A percentile compares a stretch with the other conserved stretches of the same genome.
These are phyloP conservation scores for Aphanomyces astaci DNA, from an alignment of 352 stramenopile species.

Conservation along the genomic window DNA sequence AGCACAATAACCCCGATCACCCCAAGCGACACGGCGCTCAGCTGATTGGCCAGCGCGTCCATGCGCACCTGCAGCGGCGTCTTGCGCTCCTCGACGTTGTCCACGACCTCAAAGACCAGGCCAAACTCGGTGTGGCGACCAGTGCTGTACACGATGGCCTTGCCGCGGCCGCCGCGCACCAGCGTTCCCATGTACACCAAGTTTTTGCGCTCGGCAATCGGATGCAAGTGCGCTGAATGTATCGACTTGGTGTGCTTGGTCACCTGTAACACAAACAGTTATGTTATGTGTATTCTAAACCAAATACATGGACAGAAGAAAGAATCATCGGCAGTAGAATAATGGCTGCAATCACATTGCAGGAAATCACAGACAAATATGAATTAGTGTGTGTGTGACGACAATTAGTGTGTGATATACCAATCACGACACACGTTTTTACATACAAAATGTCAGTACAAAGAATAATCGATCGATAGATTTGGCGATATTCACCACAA, in stretches of 20 bases:
- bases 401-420: no score
- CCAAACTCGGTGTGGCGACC: constrained; percentile 94
- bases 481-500: no score
- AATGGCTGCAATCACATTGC: no score
- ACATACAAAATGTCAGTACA: no score
- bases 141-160: constrained; percentile 91
- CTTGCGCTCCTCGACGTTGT: constrained; percentile 88
- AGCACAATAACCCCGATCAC: constrained; percentile 93
- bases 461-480: no score
- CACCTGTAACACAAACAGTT: neutral
- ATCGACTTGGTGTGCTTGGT: constrained; percentile 56
- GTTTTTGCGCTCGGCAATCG: constrained; percentile 79
- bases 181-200: constrained; percentile 97
- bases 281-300: no score
- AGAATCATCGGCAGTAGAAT: no score
- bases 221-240: constrained; percentile 52
- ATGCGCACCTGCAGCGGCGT: constrained; percentile 93
- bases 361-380: no score
- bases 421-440: no score
- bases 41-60: constrained; percentile 92
- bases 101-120: constrained; percentile 91
- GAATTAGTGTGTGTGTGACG: no score
- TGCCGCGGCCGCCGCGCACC: constrained; percentile 86
- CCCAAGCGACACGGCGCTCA: constrained; percentile 89
- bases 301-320: no score